Evolutionary conservation across 129 eudicot genomes (phyloP).

Genomic region (Tagetes patula): DNA sequence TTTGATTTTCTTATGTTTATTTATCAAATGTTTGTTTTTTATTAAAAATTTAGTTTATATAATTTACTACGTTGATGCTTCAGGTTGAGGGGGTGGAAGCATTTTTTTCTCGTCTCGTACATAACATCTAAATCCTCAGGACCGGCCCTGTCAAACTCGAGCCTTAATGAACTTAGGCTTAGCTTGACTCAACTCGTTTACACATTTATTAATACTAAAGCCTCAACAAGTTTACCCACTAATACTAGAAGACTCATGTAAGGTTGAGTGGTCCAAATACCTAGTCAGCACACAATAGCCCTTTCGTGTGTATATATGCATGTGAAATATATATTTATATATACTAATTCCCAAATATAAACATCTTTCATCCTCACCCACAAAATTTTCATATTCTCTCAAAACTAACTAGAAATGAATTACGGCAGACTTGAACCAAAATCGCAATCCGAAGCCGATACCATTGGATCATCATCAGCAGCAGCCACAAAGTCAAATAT

Average conservation of each 20-base stretch:
- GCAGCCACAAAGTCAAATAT: constrained; percentile 20
- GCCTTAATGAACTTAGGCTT: no score
- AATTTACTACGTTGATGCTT: no score
- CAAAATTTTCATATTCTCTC: background rate
- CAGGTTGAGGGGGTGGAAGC: no score
- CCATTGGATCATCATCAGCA: background rate
- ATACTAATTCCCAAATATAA: background rate
- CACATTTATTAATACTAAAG: no score
- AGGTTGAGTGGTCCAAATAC: constrained; percentile 32
- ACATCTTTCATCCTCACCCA: constrained; percentile 8
- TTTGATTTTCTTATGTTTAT: no score
- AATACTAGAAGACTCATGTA: background rate
- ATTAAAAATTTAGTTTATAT: no score
- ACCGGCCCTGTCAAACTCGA: no score
- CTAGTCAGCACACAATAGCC: constrained; percentile 29
- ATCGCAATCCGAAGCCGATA: constrained; percentile 14
- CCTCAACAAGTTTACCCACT: no score
- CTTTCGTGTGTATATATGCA: constrained; percentile 9
- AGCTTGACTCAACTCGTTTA: no score
- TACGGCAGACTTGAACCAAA: constrained; percentile 29
- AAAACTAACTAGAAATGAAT: constrained; percentile 24
- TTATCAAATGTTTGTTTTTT: no score
- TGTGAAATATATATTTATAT: background rate
- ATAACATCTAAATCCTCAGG: no score
- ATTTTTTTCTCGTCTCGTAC: no score